A percentile compares a stretch with the other conserved stretches of the same genome.
These are phyloP conservation scores for Cubamyces sp. DNA, from an alignment of 768 basidiomycete species.

Conservation along the genomic window DNA sequence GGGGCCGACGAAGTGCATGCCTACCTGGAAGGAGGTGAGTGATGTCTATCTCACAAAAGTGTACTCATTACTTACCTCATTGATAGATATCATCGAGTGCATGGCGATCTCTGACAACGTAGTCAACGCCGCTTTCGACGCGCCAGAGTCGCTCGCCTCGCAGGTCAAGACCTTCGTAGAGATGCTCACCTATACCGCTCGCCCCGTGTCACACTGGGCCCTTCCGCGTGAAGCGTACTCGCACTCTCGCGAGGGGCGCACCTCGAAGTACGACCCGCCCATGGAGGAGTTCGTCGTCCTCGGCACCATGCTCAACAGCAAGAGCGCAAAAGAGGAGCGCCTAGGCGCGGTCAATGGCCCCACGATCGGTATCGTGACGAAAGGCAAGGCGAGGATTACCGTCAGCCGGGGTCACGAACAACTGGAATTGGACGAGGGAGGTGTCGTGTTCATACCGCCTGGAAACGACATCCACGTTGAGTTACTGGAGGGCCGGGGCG, in stretches of 20 bases:
- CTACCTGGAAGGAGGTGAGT: conserved; percentile 57
- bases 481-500: conserved; percentile 18
- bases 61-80: background rate
- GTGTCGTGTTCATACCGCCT: conserved; percentile 31
- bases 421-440: conserved; percentile 27
- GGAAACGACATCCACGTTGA: conserved; percentile 27
- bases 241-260: conserved; percentile 21
- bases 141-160: conserved; percentile 21
- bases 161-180: conserved; percentile 29
- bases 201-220: conserved; percentile 30
- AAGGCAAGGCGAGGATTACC: conserved; percentile 21
- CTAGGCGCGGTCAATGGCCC: conserved; percentile 27
- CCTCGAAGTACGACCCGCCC: conserved; percentile 33
- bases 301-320: conserved; percentile 26
- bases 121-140: conserved; percentile 53
- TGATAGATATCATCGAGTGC: conserved; percentile 61
- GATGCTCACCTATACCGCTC: conserved; percentile 34
- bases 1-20: conserved; percentile 62
- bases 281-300: conserved; percentile 36
- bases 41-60: background rate
- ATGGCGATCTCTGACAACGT: conserved; percentile 65
- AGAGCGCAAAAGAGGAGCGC: conserved; percentile 14
- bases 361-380: conserved; percentile 33
- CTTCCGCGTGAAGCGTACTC: conserved; percentile 25
- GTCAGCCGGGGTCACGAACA: conserved; percentile 21